Evolutionary conservation across 768 basidiomycete genomes (phyloP).

Genomic region (Russula olivacea): DNA sequence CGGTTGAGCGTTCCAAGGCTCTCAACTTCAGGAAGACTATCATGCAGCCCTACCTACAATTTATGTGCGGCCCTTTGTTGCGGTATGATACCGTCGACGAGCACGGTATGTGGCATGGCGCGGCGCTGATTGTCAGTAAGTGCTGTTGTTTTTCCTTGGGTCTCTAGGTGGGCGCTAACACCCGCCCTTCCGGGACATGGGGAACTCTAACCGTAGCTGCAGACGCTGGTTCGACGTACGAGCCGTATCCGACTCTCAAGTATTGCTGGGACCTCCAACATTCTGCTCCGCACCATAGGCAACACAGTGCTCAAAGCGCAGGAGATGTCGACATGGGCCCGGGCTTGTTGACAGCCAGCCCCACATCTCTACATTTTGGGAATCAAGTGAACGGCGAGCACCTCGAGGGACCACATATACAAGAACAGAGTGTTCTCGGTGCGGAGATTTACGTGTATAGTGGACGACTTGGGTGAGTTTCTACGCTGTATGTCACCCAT

Average conservation of each 20-base stretch:
- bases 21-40: conserved; percentile 45
- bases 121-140: conserved; percentile 82
- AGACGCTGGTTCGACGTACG: conserved; percentile 73
- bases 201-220: conserved; percentile 43
- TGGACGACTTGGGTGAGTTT: conserved; percentile 44
- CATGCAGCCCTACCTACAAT: conserved; percentile 79
- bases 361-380: conserved; percentile 41
- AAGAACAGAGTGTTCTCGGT: conserved; percentile 45
- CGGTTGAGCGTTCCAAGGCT: conserved; percentile 59
- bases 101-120: conserved; percentile 79
- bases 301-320: conserved; percentile 23
- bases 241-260: conserved; percentile 63
- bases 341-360: conserved; percentile 59
- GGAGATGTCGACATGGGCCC: conserved; percentile 54
- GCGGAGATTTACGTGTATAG: conserved; percentile 70
- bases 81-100: conserved; percentile 85
- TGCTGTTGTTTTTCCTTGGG: conserved; percentile 26
- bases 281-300: conserved; percentile 20
- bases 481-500: not conserved
- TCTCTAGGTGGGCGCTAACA: not conserved
- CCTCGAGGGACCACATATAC: conserved; percentile 29
- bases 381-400: not conserved
- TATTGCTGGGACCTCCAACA: conserved; percentile 69
- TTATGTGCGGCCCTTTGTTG: conserved; percentile 89
- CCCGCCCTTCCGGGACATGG: not conserved